A percentile compares a stretch with the other conserved stretches of the same genome.
Evolutionary conservation across 1,139 yeast genomes (phyloP).

Genomic region (Pichia sp.): DNA sequence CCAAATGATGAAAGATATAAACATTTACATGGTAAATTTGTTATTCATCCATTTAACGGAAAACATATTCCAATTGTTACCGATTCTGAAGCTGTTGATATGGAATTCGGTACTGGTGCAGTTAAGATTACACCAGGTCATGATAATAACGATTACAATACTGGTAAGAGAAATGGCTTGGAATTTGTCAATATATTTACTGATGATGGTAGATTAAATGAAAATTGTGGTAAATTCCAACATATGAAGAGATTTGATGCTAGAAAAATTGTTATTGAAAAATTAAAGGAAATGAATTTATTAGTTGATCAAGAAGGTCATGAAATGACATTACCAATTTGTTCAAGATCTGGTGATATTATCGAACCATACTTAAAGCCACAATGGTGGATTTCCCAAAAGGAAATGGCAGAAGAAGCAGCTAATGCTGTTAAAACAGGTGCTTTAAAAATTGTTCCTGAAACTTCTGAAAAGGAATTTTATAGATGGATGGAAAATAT

Average conservation of each 20-base stretch:
- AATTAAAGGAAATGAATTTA: slow-evolving; percentile 68
- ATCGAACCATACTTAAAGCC: slow-evolving; percentile 96
- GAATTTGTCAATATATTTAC: slow-evolving; percentile 87
- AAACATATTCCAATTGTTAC: slow-evolving; percentile 82
- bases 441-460: slow-evolving; percentile 74
- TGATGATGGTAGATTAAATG: slow-evolving; percentile 88
- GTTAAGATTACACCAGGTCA: slow-evolving; percentile 98
- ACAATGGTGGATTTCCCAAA: slow-evolving; percentile 98
- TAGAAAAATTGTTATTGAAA: slow-evolving; percentile 75
- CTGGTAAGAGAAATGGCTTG: slow-evolving; percentile 90
- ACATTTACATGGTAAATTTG: slow-evolving; percentile 92
- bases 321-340: slow-evolving; percentile 90
- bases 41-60: slow-evolving; percentile 83
- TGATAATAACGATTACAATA: slow-evolving; percentile 92
- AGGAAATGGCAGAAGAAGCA: slow-evolving; percentile 84
- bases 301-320: slow-evolving; percentile 83
- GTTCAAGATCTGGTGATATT: slow-evolving; percentile 94
- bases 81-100: slow-evolving; percentile 92
- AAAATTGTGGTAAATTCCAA: slow-evolving; percentile 86
- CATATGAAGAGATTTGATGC: slow-evolving; percentile 96
- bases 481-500: slow-evolving; percentile 94
- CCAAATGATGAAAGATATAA: slow-evolving; percentile 90
- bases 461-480: slow-evolving; percentile 86
- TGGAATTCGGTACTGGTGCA: slow-evolving; percentile 99
- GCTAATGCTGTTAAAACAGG: slow-evolving; percentile 82